These are phyloP conservation scores for Castanea mollissima DNA, from an alignment of 306 rosid genomes.

Conservation along the genomic window DNA sequence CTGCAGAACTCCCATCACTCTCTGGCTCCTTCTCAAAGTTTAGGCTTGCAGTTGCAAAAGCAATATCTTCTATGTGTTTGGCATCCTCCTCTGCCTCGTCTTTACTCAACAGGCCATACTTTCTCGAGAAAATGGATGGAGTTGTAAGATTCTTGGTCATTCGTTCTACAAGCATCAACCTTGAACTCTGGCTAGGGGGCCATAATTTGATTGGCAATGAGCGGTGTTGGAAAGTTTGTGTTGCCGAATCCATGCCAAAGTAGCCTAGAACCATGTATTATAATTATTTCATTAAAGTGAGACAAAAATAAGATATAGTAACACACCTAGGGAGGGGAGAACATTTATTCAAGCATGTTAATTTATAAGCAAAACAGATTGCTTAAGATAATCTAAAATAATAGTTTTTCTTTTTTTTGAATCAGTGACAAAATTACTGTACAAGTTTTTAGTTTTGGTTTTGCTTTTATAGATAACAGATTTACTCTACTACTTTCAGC, in stretches of 20 bases:
- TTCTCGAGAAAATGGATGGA: conserved; percentile 83
- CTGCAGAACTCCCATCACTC: conserved; percentile 85
- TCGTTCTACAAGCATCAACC: conserved; percentile 67
- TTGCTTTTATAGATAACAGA: no score
- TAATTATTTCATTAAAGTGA: conserved; percentile 1
- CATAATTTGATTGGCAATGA: conserved; percentile 66
- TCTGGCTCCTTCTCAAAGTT: conserved; percentile 78
- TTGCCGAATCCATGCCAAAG: conserved; percentile 56
- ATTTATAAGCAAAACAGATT: neutral
- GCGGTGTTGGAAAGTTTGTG: conserved; percentile 47
- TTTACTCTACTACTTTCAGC: neutral
- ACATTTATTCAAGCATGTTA: neutral
- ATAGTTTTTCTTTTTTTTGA: neutral
- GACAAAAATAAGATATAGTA: neutral
- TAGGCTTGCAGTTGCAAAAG: conserved; percentile 64
- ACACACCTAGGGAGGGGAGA: neutral
- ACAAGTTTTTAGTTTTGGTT: neutral
- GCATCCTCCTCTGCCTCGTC: conserved; percentile 81
- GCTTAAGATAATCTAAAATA: neutral
- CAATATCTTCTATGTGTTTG: conserved; percentile 54
- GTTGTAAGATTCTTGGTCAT: conserved; percentile 75
- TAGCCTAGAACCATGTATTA: conserved; percentile 34
- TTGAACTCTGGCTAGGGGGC: conserved; percentile 89
- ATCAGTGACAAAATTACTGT: neutral
- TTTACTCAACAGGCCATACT: conserved; percentile 70